Evolutionary conservation across 1,284 basidiomycete species (phyloP), one percentile per base, ranked within the genome.

Genomic region (Vanrija pseudolonga): DNA sequence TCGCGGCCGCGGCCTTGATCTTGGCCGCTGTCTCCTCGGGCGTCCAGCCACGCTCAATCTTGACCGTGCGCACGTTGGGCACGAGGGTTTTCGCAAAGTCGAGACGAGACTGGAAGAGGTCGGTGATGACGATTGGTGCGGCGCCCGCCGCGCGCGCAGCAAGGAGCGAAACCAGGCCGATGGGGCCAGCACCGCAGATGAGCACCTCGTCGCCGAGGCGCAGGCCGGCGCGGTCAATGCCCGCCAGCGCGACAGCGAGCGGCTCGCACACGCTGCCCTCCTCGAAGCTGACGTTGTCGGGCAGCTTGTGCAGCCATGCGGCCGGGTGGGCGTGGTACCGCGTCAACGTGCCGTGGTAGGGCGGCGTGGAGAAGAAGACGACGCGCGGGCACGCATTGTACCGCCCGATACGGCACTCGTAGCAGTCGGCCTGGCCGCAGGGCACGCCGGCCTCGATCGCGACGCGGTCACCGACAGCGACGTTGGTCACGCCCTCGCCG

Each of bases 251-350:
- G 4, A 82, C 81, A 0, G 73, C 67, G 8, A 81, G 68, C 0
- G 80, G 81, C 61, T 81, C 80, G 58, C 79, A 76, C 6, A 81
- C 64, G 0, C 79, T 75, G 20, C 80, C 80, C 56, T 82, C 80
- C 51, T 81, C 80, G 62, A 60, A 80, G 5, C 68, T 69, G n/a
- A 80, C 66, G 53, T 66, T 71, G 52, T 77, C 72, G 1, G 80
- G 80, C 6, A 81, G 66, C 55, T 74, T 74, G 71, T 82, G 80
- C 4, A 81, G 63, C 80, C 80, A 82, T 9, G 70, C 69, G 0
- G 79, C 79, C 0, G 80, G 80, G 59, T 82, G 80, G 19, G 75
- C 67, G 67, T 81, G 80, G 67, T 73, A 81, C 55, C 77, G 66
- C 4, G 76, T 77, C 19, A 79, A 61, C 18, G 74, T 73, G 45